Conservation (phyloP, 2,329 filamentous ascomycete genomes). For the Zymoseptoria pseudotritici region DNA sequence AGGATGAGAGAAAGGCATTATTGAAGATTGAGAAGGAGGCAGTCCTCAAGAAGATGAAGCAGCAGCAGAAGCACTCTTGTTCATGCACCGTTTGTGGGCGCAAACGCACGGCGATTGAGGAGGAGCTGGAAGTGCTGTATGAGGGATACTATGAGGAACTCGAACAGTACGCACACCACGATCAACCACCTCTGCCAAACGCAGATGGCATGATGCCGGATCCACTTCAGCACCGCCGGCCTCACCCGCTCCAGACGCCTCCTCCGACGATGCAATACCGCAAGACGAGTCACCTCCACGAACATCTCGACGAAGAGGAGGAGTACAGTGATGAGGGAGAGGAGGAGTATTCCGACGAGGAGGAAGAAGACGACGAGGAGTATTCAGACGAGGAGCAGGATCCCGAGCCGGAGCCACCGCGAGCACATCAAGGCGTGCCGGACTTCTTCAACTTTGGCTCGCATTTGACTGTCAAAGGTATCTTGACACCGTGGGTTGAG, state of each 20-base stretch:
- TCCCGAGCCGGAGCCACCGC: constrained; percentile 46
- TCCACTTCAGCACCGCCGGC: constrained; percentile 41
- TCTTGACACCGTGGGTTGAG: constrained; percentile 31
- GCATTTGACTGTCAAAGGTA: constrained; percentile 87
- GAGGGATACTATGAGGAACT: constrained; percentile 98
- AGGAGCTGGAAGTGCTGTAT: constrained; percentile 94
- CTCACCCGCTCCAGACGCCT: constrained; percentile 26
- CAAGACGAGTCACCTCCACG: constrained; percentile 65
- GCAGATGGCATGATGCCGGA: constrained; percentile 62
- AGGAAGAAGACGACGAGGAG: constrained; percentile 57
- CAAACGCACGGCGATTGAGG: constrained; percentile 94
- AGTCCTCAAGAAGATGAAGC: constrained; percentile 98
- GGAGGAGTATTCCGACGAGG: constrained; percentile 56
- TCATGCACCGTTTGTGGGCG: constrained; percentile 95
- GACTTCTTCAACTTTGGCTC: constrained; percentile 98
- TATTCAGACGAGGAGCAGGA: constrained; percentile 59
- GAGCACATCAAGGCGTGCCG: constrained; percentile 52
- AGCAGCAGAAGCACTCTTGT: constrained; percentile 98
- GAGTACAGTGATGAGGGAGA: constrained; percentile 52
- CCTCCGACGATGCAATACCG: constrained; percentile 36
- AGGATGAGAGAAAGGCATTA: constrained; percentile 88
- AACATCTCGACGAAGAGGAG: constrained; percentile 53
- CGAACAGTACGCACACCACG: constrained; percentile 89
- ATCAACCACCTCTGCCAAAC: constrained; percentile 47
- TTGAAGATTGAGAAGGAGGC: constrained; percentile 99